These are phyloP conservation scores for Leccinum pachyderme DNA, from an alignment of 1,284 basidiomycete species.

Conservation along the genomic window DNA sequence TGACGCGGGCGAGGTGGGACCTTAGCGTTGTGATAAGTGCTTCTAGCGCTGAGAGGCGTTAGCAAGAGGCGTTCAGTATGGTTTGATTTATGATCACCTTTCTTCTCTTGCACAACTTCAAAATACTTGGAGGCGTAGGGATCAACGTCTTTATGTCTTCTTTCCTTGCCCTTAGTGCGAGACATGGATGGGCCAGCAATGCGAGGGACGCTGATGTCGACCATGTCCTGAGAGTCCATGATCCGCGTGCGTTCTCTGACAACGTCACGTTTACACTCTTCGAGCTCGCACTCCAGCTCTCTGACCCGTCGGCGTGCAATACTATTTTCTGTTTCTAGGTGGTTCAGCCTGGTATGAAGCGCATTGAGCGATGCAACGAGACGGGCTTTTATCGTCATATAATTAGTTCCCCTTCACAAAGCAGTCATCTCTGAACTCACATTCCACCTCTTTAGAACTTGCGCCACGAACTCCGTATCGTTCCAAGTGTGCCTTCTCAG, in stretches of 20 bases:
- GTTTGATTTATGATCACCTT: conserved; percentile 49
- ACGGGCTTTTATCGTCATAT: conserved; percentile 39
- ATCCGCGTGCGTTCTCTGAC: conserved; percentile 61
- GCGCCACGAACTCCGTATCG: conserved; percentile 48
- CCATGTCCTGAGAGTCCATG: conserved; percentile 50
- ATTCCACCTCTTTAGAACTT: conserved; percentile 58
- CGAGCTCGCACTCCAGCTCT: conserved; percentile 81
- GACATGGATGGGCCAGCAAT: conserved; percentile 19
- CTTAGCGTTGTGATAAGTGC: conserved; percentile 71
- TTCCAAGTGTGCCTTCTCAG: conserved; percentile 50
- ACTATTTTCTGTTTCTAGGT: conserved; percentile 78
- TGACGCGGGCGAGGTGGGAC: conserved; percentile 71
- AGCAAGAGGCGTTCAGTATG: not conserved
- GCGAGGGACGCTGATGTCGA: conserved; percentile 25
- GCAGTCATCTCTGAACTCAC: conserved; percentile 34
- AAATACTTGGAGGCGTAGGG: conserved; percentile 53
- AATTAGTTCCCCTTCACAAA: conserved; percentile 5
- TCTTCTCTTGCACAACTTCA: conserved; percentile 80
- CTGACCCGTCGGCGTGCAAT: conserved; percentile 73
- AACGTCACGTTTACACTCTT: conserved; percentile 73
- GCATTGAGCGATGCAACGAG: conserved; percentile 58
- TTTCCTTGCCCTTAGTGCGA: conserved; percentile 35
- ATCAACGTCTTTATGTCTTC: conserved; percentile 37
- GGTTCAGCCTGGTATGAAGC: conserved; percentile 63
- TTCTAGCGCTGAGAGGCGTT: conserved; percentile 60